Evolutionary conservation across 768 basidiomycete genomes (phyloP), one percentile per base, ranked within the genome.

Genomic region (Tulasnella sp.): DNA sequence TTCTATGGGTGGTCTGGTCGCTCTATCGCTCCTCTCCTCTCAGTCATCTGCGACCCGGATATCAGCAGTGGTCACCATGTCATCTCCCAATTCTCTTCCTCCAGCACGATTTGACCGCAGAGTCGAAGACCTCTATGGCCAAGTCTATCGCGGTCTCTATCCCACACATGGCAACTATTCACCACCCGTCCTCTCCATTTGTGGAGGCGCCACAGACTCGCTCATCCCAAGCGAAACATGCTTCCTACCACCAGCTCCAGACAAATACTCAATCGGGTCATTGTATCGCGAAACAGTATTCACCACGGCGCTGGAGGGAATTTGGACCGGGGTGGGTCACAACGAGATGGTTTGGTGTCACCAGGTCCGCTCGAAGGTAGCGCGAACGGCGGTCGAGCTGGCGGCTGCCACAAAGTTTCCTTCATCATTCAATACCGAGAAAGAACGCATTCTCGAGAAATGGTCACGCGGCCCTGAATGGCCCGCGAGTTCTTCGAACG

Each of bases 321-420:
- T 93, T 2, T 97, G 96, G 94, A 95, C 97, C 2, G 95, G 96
- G 2, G 94, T 98, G 6, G 97, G 97, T 37, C 98, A 99, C 85
- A 92, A 92, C 60, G 97, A 95, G 81, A 97, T 98, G 91, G 96
- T 99, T 5, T 99, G 98, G 98, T 99, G 98, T 84, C 95, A 98
- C 86, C 98, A 99, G 86, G 92, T 98, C 14, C 93, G 98, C 58
- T 95, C 93, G 93, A 90, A 92, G 34, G 88, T 97, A 46, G 96
- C 96, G 22, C 89, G 94, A 77, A 91, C 92, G 28, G 92, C 92
- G 37, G 86, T 98, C 8, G 94, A 95, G 83, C 86, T 94, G 16
- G 89, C 89, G 9, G 75, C 76, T 69, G 28, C 54, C 37, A 31
- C 34, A 64, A 42, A 2, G 34, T 28, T 31, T 28, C 14, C 64